Conservation (phyloP, 441 rosid species). For the Pelargonium australe region DNA sequence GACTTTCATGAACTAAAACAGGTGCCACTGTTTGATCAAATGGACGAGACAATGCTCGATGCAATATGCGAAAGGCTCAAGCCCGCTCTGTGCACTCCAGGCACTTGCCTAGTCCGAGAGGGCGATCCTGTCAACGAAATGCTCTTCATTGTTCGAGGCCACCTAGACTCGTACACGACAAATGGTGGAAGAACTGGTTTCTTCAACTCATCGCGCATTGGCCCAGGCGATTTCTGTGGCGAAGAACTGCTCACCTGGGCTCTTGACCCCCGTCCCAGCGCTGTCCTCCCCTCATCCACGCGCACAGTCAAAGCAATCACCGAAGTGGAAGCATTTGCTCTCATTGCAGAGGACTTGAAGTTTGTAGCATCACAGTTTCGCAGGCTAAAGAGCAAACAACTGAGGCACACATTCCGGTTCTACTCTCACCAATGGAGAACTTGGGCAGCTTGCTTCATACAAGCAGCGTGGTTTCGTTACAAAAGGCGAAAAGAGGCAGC, state of each 20-base stretch:
- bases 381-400: conserved; percentile 44
- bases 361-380: conserved; percentile 51
- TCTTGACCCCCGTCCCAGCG: conserved; percentile 43
- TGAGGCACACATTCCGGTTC: conserved; percentile 42
- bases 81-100: conserved; percentile 38
- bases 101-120: conserved; percentile 40
- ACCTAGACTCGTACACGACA: conserved; percentile 44
- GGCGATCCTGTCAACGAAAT: conserved; percentile 54
- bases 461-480: conserved; percentile 53
- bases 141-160: conserved; percentile 55
- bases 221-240: conserved; percentile 55
- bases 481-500: conserved; percentile 32
- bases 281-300: conserved; percentile 46
- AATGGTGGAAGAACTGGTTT: conserved; percentile 53
- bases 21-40: conserved; percentile 52
- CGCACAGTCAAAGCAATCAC: conserved; percentile 48
- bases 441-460: conserved; percentile 63
- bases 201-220: conserved; percentile 45
- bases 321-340: conserved; percentile 53
- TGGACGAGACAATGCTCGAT: conserved; percentile 54
- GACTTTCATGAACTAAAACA: conserved; percentile 15
- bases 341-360: conserved; percentile 43
- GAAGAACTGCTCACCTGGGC: conserved; percentile 61
- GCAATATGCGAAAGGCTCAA: conserved; percentile 55
- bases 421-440: conserved; percentile 62